Conservation (phyloP, 2,329 filamentous ascomycete genomes). For the Polytolypa hystricis region DNA sequence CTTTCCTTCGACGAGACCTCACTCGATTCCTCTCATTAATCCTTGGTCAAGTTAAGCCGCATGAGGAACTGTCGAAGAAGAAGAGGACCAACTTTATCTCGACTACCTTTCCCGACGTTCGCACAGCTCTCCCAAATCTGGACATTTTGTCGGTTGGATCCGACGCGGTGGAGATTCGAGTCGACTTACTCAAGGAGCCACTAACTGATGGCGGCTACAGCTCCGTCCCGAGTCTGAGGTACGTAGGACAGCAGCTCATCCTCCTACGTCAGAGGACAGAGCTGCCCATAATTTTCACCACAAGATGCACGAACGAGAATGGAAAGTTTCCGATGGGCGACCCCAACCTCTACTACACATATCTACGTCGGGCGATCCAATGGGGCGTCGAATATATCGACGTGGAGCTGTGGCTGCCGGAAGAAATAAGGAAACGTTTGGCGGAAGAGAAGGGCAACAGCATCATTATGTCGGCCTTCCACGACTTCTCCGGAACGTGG, state of each 20-base stretch:
- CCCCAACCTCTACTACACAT: constrained; percentile 61
- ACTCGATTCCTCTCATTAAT: constrained; percentile 70
- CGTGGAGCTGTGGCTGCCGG: constrained; percentile 77
- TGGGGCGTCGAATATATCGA: constrained; percentile 89
- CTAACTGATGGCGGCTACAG: constrained; percentile 50
- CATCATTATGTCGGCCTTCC: constrained; percentile 83
- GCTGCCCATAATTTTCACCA: constrained; percentile 83
- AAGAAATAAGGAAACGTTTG: constrained; percentile 57
- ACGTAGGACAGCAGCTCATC: constrained; percentile 81
- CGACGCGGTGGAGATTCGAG: constrained; percentile 74
- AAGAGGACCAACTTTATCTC: constrained; percentile 74
- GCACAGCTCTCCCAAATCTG: constrained; percentile 69
- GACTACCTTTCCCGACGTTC: constrained; percentile 78
- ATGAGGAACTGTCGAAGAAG: constrained; percentile 60
- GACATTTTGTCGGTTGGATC: constrained; percentile 80
- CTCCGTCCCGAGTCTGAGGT: constrained; percentile 63
- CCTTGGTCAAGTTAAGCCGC: constrained; percentile 66
- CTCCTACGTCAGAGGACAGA: constrained; percentile 71
- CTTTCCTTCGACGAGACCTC: constrained; percentile 64
- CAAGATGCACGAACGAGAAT: constrained; percentile 69
- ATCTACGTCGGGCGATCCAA: constrained; percentile 72
- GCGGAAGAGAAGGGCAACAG: constrained; percentile 64
- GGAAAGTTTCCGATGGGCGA: constrained; percentile 77
- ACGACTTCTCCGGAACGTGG: constrained; percentile 76
- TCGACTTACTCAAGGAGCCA: constrained; percentile 69